phyloP scores from a whole-genome alignment of 2,329 filamentous ascomycete species.

The Penicillium vulpinum region DNA sequence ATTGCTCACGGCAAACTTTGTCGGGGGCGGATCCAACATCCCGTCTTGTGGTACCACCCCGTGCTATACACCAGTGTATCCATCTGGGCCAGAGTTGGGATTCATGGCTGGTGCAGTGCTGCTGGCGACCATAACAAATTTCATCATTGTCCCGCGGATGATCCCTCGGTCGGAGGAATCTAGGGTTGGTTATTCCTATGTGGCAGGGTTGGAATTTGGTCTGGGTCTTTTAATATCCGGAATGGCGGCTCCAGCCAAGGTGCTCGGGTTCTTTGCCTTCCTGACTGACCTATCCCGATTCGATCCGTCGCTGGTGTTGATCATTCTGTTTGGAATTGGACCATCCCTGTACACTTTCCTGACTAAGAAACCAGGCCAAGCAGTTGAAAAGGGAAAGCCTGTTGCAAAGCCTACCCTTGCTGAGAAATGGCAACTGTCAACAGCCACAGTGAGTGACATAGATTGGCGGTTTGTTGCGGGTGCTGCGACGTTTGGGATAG shows the following conservation, averaged over 20 bases:
- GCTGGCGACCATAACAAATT: slow-evolving; percentile 35
- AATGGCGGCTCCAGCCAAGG: slow-evolving; percentile 54
- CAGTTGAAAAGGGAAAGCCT: slow-evolving; percentile 24
- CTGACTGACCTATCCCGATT: slow-evolving; percentile 46
- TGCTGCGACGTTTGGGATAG: slow-evolving; percentile 51
- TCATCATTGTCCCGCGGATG: slow-evolving; percentile 33
- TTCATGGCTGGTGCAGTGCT: slow-evolving; percentile 36
- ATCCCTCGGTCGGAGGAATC: slow-evolving; percentile 34
- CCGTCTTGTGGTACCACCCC: slow-evolving; percentile 43
- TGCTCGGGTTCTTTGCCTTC: slow-evolving; percentile 52
- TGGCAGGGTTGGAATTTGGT: slow-evolving; percentile 53
- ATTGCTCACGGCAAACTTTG: slow-evolving; percentile 45
- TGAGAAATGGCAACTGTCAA: slow-evolving; percentile 46
- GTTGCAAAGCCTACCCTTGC: slow-evolving; percentile 42
- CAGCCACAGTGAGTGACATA: slow-evolving; percentile 48
- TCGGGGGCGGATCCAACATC: slow-evolving; percentile 38
- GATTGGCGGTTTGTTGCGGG: slow-evolving; percentile 52
- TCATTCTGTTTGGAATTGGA: slow-evolving; percentile 52
- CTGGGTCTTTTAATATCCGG: slow-evolving; percentile 54
- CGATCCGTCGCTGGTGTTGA: slow-evolving; percentile 53
- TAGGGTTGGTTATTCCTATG: slow-evolving; percentile 42
- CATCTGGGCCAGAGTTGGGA: slow-evolving; percentile 36
- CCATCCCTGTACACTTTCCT: slow-evolving; percentile 46
- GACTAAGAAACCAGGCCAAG: slow-evolving; percentile 30
- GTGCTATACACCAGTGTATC: slow-evolving; percentile 51